Percentiles rank a stretch among this genome's conserved stretches.
phyloP scores from a whole-genome alignment of 2,329 filamentous ascomycete genomes.

The Aspergillus sp. region DNA sequence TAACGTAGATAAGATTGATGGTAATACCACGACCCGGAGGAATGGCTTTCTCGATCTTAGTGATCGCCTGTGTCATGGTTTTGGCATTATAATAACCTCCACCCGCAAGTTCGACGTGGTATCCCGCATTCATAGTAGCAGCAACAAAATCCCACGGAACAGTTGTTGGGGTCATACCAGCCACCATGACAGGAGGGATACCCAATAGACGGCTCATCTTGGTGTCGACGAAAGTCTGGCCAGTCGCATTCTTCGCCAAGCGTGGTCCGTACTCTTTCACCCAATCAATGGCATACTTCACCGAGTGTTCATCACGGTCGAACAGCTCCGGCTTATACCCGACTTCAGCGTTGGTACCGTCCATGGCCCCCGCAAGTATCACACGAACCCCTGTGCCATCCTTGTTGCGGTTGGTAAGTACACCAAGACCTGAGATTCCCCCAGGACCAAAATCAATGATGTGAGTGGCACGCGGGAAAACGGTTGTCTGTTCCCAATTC shows the following conservation, averaged over 20 bases:
- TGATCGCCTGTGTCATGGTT: slow-evolving; percentile 77
- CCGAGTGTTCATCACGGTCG: slow-evolving; percentile 90
- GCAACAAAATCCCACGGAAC: slow-evolving; percentile 91
- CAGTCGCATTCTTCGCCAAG: slow-evolving; percentile 82
- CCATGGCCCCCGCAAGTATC: slow-evolving; percentile 89
- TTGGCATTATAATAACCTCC: slow-evolving; percentile 85
- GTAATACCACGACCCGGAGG: slow-evolving; percentile 84
- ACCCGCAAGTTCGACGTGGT: slow-evolving; percentile 86
- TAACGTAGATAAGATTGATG: slow-evolving; percentile 88
- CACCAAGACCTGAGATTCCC: slow-evolving; percentile 92
- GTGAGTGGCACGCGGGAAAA: slow-evolving; percentile 87
- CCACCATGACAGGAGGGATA: slow-evolving; percentile 81
- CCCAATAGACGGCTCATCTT: slow-evolving; percentile 90
- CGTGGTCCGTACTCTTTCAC: slow-evolving; percentile 95
- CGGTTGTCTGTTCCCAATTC: slow-evolving; percentile 92
- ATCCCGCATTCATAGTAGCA: slow-evolving; percentile 92
- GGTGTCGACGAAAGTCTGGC: slow-evolving; percentile 90
- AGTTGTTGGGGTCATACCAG: slow-evolving; percentile 88
- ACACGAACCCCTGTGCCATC: slow-evolving; percentile 97
- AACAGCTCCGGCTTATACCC: slow-evolving; percentile 98
- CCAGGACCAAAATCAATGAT: slow-evolving; percentile 96
- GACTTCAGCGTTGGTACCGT: slow-evolving; percentile 84
- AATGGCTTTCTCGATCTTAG: slow-evolving; percentile 80
- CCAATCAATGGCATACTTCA: slow-evolving; percentile 96
- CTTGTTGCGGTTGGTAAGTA: slow-evolving; percentile 97